Evolutionary conservation across 257 asterid genomes (phyloP), one percentile per base, ranked within the genome.

Genomic region (Cruciata laevipes): DNA sequence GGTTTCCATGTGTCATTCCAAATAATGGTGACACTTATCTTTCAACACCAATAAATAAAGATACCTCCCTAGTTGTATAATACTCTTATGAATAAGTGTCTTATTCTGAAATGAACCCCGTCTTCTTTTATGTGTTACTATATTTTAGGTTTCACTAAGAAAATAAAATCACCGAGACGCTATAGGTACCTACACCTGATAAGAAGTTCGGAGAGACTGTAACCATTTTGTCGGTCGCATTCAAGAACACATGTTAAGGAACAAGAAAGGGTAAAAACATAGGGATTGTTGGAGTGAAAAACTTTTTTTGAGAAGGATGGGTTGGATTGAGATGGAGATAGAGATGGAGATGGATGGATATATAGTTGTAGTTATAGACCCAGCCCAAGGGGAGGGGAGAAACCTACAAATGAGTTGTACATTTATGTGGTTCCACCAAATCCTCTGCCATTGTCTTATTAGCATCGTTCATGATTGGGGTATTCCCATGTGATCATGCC

Each of bases 401-500:
- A 80, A 70, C 63, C 62, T 61, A 73, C 74, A 80, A 70, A 76
- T 80, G 80, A 74, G 78, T 77, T 80, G 80, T 72, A 74, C 69
- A 77, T 77, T 68, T 40, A 77, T 65, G 72, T 71, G 76, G 82
- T 74, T 74, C 82, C 80, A 77, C 82, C 85, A 77, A 80, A 80
- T 77, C 82, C 82, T 73, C 77, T 69, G 80, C 85, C 80, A 72
- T 74, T 80, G 80, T 80, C 80, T 77, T 80, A 71, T 69, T 77
- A 68, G 80, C 78, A 71, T 77, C 76, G 62, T 68, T 74, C 80
- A 80, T 80, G 78, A 77, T 80, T 74, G 75, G 66, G 79, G 74
- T 66, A 70, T 74, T 70, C 74, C 80, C 85, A 80, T 80, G 85
- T 80, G 82, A 77, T 69, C 73, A 68, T 80, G 85, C 82, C 75